phyloP scores from a whole-genome alignment of 179 eudicot species.

The Vitellaria paradoxa region DNA sequence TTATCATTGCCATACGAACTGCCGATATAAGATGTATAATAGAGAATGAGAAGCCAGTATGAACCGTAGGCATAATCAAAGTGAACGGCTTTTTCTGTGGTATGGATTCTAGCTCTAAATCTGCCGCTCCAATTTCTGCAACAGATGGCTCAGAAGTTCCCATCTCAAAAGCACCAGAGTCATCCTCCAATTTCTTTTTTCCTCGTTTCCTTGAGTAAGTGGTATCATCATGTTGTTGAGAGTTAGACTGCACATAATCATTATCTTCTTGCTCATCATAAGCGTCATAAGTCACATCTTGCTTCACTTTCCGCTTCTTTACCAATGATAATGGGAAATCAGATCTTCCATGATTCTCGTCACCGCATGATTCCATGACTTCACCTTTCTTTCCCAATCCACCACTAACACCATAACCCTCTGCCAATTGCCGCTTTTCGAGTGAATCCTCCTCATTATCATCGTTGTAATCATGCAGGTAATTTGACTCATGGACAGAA shows the following conservation, averaged over 20 bases:
- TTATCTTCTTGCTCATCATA: constrained; percentile 35
- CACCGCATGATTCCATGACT: constrained; percentile 22
- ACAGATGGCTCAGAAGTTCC: constrained; percentile 40
- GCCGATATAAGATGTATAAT: constrained; percentile 84
- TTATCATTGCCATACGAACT: constrained; percentile 69
- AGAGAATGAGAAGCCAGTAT: constrained; percentile 80
- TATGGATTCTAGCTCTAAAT: constrained; percentile 52
- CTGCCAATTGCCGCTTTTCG: constrained; percentile 19
- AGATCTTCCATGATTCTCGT: constrained; percentile 29
- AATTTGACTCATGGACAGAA: constrained; percentile 34
- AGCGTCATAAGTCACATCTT: constrained; percentile 18
- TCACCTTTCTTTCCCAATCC: constrained; percentile 37
- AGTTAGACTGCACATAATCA: constrained; percentile 30
- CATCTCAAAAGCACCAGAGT: constrained; percentile 35
- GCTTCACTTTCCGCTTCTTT: constrained; percentile 59
- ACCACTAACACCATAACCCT: constrained; percentile 25
- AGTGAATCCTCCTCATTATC: constrained; percentile 43
- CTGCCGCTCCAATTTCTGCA: constrained; percentile 44
- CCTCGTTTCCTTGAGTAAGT: constrained; percentile 45
- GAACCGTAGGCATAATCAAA: constrained; percentile 73
- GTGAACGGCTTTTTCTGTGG: constrained; percentile 64
- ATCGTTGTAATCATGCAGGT: constrained; percentile 30
- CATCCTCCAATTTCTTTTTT: constrained; percentile 55
- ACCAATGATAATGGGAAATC: constrained; percentile 41
- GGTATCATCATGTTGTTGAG: constrained; percentile 39